These are phyloP conservation scores for Wickerhamiella occidentalis DNA, from an alignment of 805 yeast species.

Conservation along the genomic window DNA sequence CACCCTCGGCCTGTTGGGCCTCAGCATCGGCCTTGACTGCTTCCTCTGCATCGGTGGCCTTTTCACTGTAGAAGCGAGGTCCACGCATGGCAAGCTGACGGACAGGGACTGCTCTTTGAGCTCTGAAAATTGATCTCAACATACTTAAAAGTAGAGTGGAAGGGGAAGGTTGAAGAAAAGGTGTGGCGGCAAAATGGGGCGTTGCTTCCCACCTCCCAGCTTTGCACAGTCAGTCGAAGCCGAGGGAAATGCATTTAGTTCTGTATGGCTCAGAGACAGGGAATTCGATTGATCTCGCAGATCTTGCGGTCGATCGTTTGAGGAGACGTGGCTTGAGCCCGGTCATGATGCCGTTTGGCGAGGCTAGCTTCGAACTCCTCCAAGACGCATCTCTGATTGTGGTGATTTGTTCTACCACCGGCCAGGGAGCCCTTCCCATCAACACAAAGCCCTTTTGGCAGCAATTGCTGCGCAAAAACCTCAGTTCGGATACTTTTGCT, in stretches of 20 bases:
- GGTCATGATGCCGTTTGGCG: constrained; percentile 45
- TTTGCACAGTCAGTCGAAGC: background rate
- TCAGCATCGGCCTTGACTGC: constrained; percentile 18
- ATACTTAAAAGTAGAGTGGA: background rate
- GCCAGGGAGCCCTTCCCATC: constrained; percentile 87
- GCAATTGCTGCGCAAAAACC: constrained; percentile 52
- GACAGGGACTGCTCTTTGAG: constrained; percentile 2
- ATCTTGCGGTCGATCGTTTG: constrained; percentile 43
- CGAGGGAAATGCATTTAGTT: constrained; percentile 24
- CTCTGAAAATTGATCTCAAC: constrained; percentile 4
- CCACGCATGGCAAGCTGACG: constrained; percentile 4
- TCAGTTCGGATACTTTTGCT: constrained; percentile 48
- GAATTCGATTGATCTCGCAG: constrained; percentile 75
- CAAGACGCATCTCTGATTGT: constrained; percentile 38
- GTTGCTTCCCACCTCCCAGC: background rate
- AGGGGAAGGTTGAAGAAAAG: constrained; percentile 3
- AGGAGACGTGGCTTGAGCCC: constrained; percentile 43
- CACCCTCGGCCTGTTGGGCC: constrained; percentile 9
- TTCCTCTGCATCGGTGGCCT: constrained; percentile 15
- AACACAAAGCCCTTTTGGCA: constrained; percentile 66
- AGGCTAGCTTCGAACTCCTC: constrained; percentile 24
- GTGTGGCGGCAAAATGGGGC: constrained; percentile 2
- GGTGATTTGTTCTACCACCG: constrained; percentile 76
- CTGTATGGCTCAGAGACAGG: constrained; percentile 92
- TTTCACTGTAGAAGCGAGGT: constrained; percentile 11